These are phyloP conservation scores for Gypsophila paniculata DNA, from an alignment of 179 eudicot species.

Conservation along the genomic window DNA sequence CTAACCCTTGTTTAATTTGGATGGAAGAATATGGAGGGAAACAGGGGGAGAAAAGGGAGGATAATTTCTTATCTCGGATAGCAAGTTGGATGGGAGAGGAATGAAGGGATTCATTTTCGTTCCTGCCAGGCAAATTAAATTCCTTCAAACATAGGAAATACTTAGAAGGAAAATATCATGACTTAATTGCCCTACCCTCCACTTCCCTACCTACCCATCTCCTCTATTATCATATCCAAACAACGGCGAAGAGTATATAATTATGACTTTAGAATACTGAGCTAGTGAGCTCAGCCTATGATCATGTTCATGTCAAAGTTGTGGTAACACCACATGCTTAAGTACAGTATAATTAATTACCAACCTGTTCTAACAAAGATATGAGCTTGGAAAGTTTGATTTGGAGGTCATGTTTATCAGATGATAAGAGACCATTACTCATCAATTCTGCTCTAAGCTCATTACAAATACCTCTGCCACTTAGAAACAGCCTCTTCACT, in stretches of 20 bases:
- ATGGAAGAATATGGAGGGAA: no score
- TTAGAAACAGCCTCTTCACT: slow-evolving; percentile 38
- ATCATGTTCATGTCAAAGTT: neutral
- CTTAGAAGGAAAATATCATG: neutral
- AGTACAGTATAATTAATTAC: slow-evolving; percentile 6
- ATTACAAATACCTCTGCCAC: slow-evolving; percentile 39
- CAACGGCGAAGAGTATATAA: no score
- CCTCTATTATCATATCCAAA: no score
- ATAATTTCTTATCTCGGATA: no score
- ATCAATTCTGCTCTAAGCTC: slow-evolving; percentile 55
- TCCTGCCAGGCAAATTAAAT: no score
- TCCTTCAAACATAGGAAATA: no score
- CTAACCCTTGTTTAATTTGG: neutral
- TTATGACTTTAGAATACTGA: neutral
- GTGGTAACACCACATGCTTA: neutral
- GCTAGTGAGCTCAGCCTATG: neutral
- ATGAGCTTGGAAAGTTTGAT: slow-evolving; percentile 63
- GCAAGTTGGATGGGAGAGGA: no score
- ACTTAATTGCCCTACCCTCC: neutral
- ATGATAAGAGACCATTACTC: slow-evolving; percentile 33
- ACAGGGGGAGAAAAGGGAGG: neutral
- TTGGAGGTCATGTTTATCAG: slow-evolving; percentile 56
- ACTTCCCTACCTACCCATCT: no score
- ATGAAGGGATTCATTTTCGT: no score
- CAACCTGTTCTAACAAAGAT: slow-evolving; percentile 75